These are phyloP conservation scores for Kuraishia floccosa DNA, from an alignment of 805 yeast species.

Conservation along the genomic window DNA sequence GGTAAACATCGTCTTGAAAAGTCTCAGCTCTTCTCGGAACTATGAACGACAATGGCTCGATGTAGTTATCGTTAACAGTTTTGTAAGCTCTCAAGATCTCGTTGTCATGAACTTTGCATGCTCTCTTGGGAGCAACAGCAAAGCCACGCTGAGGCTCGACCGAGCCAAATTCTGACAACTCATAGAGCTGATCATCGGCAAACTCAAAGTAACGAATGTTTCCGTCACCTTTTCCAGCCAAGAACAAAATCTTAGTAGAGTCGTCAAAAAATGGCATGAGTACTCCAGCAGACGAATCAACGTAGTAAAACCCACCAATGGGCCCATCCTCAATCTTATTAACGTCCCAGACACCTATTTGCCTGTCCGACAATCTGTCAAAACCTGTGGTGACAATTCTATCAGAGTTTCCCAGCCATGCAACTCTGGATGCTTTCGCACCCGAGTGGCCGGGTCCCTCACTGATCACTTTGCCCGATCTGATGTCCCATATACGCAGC, in stretches of 20 bases:
- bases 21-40: constrained; percentile 93
- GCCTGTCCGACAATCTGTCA: constrained; percentile 86
- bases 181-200: constrained; percentile 71
- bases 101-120: constrained; percentile 69
- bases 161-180: constrained; percentile 82
- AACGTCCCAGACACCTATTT: constrained; percentile 89
- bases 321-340: constrained; percentile 68
- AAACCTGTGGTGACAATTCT: constrained; percentile 91
- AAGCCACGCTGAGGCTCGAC: constrained; percentile 94
- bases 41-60: constrained; percentile 87
- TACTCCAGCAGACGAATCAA: constrained; percentile 90
- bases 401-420: constrained; percentile 83
- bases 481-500: constrained; percentile 85
- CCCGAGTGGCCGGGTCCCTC: constrained; percentile 91
- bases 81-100: constrained; percentile 79
- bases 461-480: constrained; percentile 58
- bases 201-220: constrained; percentile 90
- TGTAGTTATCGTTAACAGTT: constrained; percentile 71
- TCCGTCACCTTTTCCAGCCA: constrained; percentile 98
- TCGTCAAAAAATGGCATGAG: constrained; percentile 86
- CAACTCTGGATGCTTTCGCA: constrained; percentile 80
- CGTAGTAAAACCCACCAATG: constrained; percentile 75
- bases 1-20: constrained; percentile 88
- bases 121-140: constrained; percentile 78
- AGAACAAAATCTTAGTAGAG: constrained; percentile 64